phyloP scores from a whole-genome alignment of 2,329 filamentous ascomycete genomes.

The Neoscytalidium dimidiatum region DNA sequence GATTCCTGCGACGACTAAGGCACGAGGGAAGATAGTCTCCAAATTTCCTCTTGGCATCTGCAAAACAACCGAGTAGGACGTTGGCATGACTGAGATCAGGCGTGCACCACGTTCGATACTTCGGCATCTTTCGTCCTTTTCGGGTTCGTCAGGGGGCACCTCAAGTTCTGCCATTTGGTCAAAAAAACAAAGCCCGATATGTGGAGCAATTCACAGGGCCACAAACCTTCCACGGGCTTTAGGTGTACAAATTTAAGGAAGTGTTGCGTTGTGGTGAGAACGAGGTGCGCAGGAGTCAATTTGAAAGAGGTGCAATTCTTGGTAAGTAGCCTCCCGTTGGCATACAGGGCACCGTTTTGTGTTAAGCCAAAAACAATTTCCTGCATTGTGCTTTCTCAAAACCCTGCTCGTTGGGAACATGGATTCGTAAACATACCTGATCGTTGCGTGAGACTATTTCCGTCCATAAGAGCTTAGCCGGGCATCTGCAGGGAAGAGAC shows the following conservation, averaged over 20 bases:
- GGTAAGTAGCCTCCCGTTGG: constrained; percentile 70
- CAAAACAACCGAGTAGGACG: constrained; percentile 79
- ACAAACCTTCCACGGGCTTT: constrained; percentile 60
- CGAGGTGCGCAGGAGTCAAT: constrained; percentile 76
- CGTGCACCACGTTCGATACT: constrained; percentile 87
- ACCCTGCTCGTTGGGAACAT: too few species aligned
- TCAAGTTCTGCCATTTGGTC: constrained; percentile 63
- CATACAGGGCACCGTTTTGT: constrained; percentile 75
- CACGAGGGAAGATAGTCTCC: constrained; percentile 91
- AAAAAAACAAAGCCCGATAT: background rate
- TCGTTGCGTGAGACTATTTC: constrained; percentile 41
- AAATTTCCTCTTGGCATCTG: constrained; percentile 97
- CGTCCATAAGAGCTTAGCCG: constrained; percentile 21
- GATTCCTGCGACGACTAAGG: constrained; percentile 89
- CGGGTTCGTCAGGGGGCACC: constrained; percentile 83
- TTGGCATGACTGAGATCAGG: constrained; percentile 86
- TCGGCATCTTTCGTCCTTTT: constrained; percentile 87
- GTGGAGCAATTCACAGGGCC: constrained; percentile 27
- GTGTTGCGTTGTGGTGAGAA: constrained; percentile 91
- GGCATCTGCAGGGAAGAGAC: constrained; percentile 6
- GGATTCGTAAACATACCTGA: constrained; percentile 33
- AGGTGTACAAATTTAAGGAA: constrained; percentile 93
- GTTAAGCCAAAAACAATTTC: constrained; percentile 66
- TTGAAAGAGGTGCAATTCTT: constrained; percentile 93
- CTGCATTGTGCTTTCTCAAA: constrained; percentile 32